Percentiles rank a stretch among this genome's conserved stretches.
These are phyloP conservation scores for Microsporum ferrugineum DNA, from an alignment of 2,329 filamentous ascomycete species.

Conservation along the genomic window DNA sequence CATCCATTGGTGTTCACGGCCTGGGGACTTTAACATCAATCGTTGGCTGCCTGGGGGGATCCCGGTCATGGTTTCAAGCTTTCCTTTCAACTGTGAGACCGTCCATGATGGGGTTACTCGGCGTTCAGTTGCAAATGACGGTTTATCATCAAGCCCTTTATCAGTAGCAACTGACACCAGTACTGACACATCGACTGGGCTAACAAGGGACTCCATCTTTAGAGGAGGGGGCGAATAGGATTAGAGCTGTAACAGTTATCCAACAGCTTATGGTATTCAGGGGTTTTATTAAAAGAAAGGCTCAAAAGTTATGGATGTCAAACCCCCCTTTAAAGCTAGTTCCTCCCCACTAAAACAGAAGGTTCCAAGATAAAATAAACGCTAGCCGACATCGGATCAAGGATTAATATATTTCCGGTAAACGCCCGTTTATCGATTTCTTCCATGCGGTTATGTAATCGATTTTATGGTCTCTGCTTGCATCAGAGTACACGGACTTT, in stretches of 20 bases:
- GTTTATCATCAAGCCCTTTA: constrained; percentile 13
- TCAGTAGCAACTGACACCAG: constrained; percentile 26
- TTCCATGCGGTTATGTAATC: neutral
- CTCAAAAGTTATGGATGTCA: neutral
- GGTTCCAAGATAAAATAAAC: neutral
- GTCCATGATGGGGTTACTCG: constrained; percentile 89
- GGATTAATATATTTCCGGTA: neutral
- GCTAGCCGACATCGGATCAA: neutral
- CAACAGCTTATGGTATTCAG: neutral
- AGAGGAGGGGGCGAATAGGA: neutral
- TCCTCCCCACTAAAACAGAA: neutral
- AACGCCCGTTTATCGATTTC: neutral
- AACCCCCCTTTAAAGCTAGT: neutral
- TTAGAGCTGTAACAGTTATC: no score
- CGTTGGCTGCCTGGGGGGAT: constrained; percentile 70
- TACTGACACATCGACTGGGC: constrained; percentile 30
- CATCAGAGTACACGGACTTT: neutral
- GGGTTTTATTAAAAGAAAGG: neutral
- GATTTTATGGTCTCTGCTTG: neutral
- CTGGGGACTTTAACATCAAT: constrained; percentile 57
- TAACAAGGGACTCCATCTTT: constrained; percentile 26
- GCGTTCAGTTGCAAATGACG: constrained; percentile 59
- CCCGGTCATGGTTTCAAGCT: constrained; percentile 86
- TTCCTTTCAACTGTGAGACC: constrained; percentile 68
- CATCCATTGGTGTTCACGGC: constrained; percentile 49